These are phyloP conservation scores for Lepidium didymum DNA, from an alignment of 345 rosid species.

Conservation along the genomic window DNA sequence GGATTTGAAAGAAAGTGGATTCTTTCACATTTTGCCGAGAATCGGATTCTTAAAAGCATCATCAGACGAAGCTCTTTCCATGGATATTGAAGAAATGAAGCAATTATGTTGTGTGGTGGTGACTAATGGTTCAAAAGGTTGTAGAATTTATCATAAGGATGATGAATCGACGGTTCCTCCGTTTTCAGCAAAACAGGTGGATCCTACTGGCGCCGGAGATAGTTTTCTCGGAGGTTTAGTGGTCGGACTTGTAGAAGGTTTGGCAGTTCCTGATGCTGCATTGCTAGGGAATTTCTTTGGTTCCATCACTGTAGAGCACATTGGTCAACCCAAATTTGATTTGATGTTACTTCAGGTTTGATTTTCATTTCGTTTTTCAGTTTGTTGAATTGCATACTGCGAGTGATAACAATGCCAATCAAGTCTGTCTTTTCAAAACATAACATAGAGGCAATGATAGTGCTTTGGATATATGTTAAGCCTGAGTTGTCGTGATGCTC, in stretches of 20 bases:
- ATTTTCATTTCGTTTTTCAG: not conserved
- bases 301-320: constrained; percentile 79
- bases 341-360: constrained; percentile 61
- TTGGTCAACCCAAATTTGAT: constrained; percentile 79
- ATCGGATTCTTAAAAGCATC: constrained; percentile 84
- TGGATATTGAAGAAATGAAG: constrained; percentile 80
- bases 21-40: constrained; percentile 45
- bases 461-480: no score
- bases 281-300: constrained; percentile 88
- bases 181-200: constrained; percentile 65
- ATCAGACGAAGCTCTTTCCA: constrained; percentile 64
- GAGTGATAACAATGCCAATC: not conserved
- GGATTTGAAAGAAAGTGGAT: constrained; percentile 51
- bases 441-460: not conserved
- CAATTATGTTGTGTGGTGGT: constrained; percentile 77
- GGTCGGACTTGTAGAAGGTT: constrained; percentile 66
- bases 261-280: constrained; percentile 87
- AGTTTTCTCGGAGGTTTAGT: constrained; percentile 83
- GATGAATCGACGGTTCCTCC: constrained; percentile 50
- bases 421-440: not conserved
- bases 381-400: not conserved
- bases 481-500: no score
- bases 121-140: constrained; percentile 83
- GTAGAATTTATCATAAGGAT: constrained; percentile 44
- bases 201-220: constrained; percentile 98